Evolutionary conservation across 805 yeast species (phyloP).

Genomic region (Vanderwaltozyma polyspora): DNA sequence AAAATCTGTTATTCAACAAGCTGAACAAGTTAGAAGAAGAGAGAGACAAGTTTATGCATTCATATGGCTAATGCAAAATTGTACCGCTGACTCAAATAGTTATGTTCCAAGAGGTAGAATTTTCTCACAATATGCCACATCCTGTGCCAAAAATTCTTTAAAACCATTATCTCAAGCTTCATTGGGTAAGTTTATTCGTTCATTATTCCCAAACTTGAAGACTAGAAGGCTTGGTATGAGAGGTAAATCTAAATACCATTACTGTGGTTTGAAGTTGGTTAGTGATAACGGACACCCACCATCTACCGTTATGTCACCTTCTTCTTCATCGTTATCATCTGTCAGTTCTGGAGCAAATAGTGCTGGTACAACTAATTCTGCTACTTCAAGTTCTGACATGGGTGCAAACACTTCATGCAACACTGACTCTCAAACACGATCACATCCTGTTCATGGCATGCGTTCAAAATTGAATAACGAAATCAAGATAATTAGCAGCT

Average conservation of each 20-base stretch:
- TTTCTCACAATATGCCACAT: constrained; percentile 52
- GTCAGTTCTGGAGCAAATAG: no score
- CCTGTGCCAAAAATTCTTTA: constrained; percentile 43
- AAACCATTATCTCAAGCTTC: constrained; percentile 65
- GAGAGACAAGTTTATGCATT: constrained; percentile 72
- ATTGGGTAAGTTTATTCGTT: constrained; percentile 61
- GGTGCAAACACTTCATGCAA: no score
- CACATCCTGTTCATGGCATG: no score
- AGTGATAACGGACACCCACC: constrained; percentile 4
- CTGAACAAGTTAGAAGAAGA: constrained; percentile 36
- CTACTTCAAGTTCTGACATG: no score
- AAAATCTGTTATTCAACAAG: constrained; percentile 20
- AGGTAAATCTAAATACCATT: constrained; percentile 76
- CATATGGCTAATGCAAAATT: constrained; percentile 65
- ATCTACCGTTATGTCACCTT: no score
- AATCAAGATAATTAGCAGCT: no score
- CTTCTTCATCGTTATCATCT: no score
- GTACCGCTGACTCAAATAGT: constrained; percentile 37
- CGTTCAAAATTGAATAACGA: no score
- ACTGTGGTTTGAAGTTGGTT: constrained; percentile 56
- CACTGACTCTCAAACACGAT: no score
- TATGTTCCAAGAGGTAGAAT: constrained; percentile 56
- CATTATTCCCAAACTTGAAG: constrained; percentile 52
- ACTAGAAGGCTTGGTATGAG: constrained; percentile 75
- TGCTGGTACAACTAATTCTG: no score